Percentiles rank a stretch among this genome's conserved stretches.
Evolutionary conservation across 352 stramenopile genomes (phyloP).

Genomic region (Globisporangium echinulatum): DNA sequence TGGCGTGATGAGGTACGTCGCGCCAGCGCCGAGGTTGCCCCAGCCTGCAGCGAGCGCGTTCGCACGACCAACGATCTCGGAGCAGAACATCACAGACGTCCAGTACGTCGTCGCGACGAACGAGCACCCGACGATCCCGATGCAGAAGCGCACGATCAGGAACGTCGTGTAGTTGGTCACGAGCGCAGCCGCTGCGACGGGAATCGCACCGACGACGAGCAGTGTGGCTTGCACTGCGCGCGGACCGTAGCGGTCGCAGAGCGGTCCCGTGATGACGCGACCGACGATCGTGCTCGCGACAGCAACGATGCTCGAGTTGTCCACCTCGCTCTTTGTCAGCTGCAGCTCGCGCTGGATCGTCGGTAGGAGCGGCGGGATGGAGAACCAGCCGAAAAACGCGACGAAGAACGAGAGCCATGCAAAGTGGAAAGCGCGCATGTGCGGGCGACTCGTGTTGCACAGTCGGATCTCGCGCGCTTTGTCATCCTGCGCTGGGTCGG

Average conservation of each 20-base stretch:
- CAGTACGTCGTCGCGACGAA: slow-evolving; percentile 94
- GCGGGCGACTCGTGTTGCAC: slow-evolving; percentile 57
- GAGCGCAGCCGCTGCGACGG: slow-evolving; percentile 77
- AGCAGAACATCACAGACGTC: slow-evolving; percentile 91
- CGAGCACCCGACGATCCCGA: slow-evolving; percentile 89
- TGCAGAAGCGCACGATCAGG: slow-evolving; percentile 88
- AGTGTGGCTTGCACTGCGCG: slow-evolving; percentile 77
- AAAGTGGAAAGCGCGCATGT: slow-evolving; percentile 93
- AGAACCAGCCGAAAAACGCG: slow-evolving; percentile 94
- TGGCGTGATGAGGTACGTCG: slow-evolving; percentile 85
- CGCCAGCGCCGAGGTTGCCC: slow-evolving; percentile 91
- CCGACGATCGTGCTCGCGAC: slow-evolving; percentile 88
- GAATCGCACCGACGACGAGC: slow-evolving; percentile 74
- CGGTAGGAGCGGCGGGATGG: slow-evolving; percentile 89
- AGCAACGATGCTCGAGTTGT: slow-evolving; percentile 88
- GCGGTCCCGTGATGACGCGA: slow-evolving; percentile 83
- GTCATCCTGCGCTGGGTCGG: slow-evolving; percentile 22
- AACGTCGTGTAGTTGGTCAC: slow-evolving; percentile 74
- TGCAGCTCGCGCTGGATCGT: slow-evolving; percentile 84
- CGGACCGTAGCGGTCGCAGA: slow-evolving; percentile 90
- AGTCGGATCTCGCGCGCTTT: slow-evolving; percentile 60
- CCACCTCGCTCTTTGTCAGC: slow-evolving; percentile 82
- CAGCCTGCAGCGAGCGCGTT: slow-evolving; percentile 91
- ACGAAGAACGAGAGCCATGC: slow-evolving; percentile 92
- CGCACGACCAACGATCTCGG: slow-evolving; percentile 88